A percentile compares a stretch with the other conserved stretches of the same genome.
Conservation (phyloP, 441 rosid genomes). For the Corymbia citriodora region DNA sequence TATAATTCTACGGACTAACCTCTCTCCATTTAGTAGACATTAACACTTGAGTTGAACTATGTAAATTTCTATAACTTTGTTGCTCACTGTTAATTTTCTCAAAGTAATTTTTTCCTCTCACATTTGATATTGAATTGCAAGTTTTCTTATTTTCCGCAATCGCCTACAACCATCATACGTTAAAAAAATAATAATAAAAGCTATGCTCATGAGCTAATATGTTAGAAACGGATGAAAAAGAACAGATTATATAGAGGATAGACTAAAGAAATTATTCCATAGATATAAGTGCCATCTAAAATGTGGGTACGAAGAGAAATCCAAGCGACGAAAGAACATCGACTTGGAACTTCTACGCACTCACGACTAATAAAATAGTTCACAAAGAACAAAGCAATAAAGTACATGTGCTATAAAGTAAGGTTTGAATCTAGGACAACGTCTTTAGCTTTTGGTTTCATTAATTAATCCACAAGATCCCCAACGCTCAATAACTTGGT, state of each 20-base stretch:
- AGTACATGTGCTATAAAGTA: not conserved
- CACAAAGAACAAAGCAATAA: not conserved
- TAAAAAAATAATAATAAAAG: not conserved
- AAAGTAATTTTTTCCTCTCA: not conserved
- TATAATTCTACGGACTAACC: not conserved
- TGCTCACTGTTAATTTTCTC: not conserved
- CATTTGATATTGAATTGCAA: not conserved
- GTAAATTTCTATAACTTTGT: not conserved
- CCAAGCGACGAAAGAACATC: not conserved
- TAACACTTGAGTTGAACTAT: fast-evolving
- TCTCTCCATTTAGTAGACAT: not conserved
- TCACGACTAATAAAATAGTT: not conserved
- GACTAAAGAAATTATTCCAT: not conserved
- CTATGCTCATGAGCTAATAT: not conserved
- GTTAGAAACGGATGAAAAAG: not conserved
- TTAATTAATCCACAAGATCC: not conserved
- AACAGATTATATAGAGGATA: not conserved
- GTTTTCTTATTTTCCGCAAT: not conserved
- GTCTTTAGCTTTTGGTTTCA: not conserved
- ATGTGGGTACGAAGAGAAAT: not conserved
- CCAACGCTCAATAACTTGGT: too few relatives aligned
- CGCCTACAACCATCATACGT: not conserved
- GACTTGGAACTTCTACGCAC: not conserved
- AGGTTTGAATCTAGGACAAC: not conserved
- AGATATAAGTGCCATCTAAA: not conserved